Conservation (phyloP, 495 filamentous ascomycete species). For the Chlorociboria aeruginascens region DNA sequence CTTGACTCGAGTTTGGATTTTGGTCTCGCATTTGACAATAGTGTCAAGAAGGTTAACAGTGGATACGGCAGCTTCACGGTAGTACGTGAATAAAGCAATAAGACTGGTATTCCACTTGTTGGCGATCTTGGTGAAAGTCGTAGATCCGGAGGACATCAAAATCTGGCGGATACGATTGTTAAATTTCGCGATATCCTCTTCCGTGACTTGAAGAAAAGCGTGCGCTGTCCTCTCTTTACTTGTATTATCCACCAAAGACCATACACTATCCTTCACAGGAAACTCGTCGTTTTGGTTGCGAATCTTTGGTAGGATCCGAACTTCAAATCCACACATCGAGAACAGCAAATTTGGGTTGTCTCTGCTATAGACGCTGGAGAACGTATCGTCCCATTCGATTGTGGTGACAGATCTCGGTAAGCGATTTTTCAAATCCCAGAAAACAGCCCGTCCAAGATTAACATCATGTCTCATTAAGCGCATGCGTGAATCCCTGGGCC, state of each 20-base stretch:
- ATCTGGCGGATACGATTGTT: conserved; percentile 99
- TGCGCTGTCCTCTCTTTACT: conserved; percentile 96
- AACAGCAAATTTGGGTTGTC: conserved; percentile 97
- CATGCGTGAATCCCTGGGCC: conserved; percentile 97
- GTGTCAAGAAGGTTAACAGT: conserved; percentile 94
- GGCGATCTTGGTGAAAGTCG: conserved; percentile 99
- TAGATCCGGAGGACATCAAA: conserved; percentile 96
- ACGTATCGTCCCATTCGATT: conserved; percentile 98
- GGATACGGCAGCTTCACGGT: conserved; percentile 95
- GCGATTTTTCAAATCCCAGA: conserved; percentile 98
- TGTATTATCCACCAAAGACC: conserved; percentile 92
- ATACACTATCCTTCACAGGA: conserved; percentile 92
- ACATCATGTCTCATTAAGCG: conserved; percentile 98
- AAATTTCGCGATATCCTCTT: conserved; percentile 98
- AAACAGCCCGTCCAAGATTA: conserved; percentile 93
- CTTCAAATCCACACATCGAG: conserved; percentile 98
- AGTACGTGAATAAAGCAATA: conserved; percentile 99
- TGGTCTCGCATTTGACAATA: conserved; percentile 99
- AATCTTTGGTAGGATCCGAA: conserved; percentile 91
- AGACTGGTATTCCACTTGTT: conserved; percentile 99
- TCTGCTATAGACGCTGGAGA: conserved; percentile 96
- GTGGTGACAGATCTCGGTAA: conserved; percentile 90
- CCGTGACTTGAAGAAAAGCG: conserved; percentile 95
- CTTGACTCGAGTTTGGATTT: conserved; percentile 98
- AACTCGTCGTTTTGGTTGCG: conserved; percentile 95